A percentile compares a stretch with the other conserved stretches of the same genome.
These are phyloP conservation scores for Aphanomyces stellatus DNA, from an alignment of 352 stramenopile genomes.

Conservation along the genomic window DNA sequence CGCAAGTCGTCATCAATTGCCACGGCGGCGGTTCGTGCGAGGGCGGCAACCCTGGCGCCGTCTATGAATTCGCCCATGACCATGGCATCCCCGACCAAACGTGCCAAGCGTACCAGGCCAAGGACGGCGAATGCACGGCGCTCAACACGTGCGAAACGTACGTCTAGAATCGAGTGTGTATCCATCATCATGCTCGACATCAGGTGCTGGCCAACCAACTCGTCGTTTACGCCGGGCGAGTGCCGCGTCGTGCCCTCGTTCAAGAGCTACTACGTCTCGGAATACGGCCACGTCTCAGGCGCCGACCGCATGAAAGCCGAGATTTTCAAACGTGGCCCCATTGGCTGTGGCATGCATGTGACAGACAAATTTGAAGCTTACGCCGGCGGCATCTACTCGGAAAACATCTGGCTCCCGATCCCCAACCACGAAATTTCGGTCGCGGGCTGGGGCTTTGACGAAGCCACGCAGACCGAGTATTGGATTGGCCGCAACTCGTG, in stretches of 20 bases:
- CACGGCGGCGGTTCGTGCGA: constrained; percentile 68
- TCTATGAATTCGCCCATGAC: constrained; percentile 81
- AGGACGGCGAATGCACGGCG: constrained; percentile 66
- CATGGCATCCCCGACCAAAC: constrained; percentile 89
- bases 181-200: background rate
- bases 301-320: constrained; percentile 87
- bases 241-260: constrained; percentile 84
- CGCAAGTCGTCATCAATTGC: constrained; percentile 82
- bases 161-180: constrained; percentile 10
- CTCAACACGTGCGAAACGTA: constrained; percentile 78
- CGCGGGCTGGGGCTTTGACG: constrained; percentile 79
- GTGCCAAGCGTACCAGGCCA: constrained; percentile 87
- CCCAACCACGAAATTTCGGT: constrained; percentile 88
- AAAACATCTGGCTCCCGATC: constrained; percentile 68
- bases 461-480: constrained; percentile 83
- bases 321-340: constrained; percentile 86
- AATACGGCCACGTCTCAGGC: constrained; percentile 83
- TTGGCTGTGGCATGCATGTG: constrained; percentile 83
- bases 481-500: constrained; percentile 91
- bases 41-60: constrained; percentile 66
- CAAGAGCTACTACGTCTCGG: constrained; percentile 83
- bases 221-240: constrained; percentile 73
- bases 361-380: constrained; percentile 80
- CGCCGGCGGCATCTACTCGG: constrained; percentile 71
- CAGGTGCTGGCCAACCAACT: constrained; percentile 79